Evolutionary conservation across 192 early-diverging fungal species (phyloP), one percentile per base, ranked within the genome.

Genomic region (Oehlia diaphana): DNA sequence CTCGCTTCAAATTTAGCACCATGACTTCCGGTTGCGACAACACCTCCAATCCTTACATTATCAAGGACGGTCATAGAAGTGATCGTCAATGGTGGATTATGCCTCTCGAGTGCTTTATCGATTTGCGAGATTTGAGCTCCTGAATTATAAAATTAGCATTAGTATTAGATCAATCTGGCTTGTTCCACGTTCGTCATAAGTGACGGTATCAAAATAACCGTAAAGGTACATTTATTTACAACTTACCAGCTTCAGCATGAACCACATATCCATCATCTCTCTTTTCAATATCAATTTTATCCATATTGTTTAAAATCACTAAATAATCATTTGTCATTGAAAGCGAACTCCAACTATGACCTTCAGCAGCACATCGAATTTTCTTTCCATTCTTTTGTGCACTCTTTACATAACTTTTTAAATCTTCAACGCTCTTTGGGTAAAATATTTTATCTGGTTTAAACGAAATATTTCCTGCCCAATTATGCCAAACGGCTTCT

Each of bases 171-270:
- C 1, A 12, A 47, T 47, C 31, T 2, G 31, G 31, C 31, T 31
- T 31, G 1, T 31, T 31, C 1, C 2, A 31, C 31, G 31, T 31
- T 31, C 31, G 31, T 31, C 1, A 31, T 31, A 31, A 31, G 31
- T 31, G 31, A 31, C 2, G 2, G 31, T 31, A 31, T 2, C 31
- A 47, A 47, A 9, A 9, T 44, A 44, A 31, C 9, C 7, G 9
- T 9, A 44, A 44, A 47, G 39, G 4, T 12, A 12, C 44, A 47
- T 47, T 47, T 47, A 44, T 47, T 47, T 47, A 9, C 44, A 47
- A 33, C 28, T 81, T 80, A 62, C 86, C 86, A 4, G 75, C 79
- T 74, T 83, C 86, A 53, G 84, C 61, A n/a, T 62, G 83, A 9
- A 83, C 84, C 0, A 85, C 19, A 16, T 61, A 8, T 74, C 35